These are phyloP conservation scores for Saitozyma podzolica DNA, from an alignment of 768 basidiomycete species.

Conservation along the genomic window DNA sequence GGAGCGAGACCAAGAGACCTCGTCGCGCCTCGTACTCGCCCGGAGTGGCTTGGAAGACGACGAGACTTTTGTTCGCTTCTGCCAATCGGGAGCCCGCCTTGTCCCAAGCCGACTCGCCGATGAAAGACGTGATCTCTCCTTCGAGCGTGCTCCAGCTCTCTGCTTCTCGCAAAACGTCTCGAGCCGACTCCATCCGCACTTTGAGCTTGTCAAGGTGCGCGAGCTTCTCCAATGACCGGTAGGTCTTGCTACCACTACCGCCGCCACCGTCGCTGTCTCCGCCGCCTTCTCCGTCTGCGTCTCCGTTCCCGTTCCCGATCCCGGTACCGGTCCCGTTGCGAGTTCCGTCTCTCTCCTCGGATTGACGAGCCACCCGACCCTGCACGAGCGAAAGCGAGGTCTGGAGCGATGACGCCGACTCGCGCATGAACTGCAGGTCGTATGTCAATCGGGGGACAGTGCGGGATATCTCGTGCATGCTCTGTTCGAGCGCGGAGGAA, in stretches of 20 bases:
- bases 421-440: slow-evolving; percentile 96
- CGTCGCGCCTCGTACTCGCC: slow-evolving; percentile 80
- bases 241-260: slow-evolving; percentile 13
- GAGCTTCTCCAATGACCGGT: slow-evolving; percentile 64
- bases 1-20: slow-evolving; percentile 81
- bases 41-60: slow-evolving; percentile 86
- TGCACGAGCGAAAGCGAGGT: slow-evolving; percentile 66
- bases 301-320: neutral
- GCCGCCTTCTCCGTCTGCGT: slow-evolving; percentile 45
- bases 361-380: slow-evolving; percentile 46
- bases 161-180: slow-evolving; percentile 88
- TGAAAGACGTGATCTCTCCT: slow-evolving; percentile 81
- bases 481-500: slow-evolving; percentile 76
- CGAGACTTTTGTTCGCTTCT: slow-evolving; percentile 84
- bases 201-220: slow-evolving; percentile 80
- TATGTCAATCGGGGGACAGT: slow-evolving; percentile 87
- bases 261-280: slow-evolving; percentile 28
- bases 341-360: neutral
- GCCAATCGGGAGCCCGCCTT: slow-evolving; percentile 90
- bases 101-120: slow-evolving; percentile 72
- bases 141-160: slow-evolving; percentile 97
- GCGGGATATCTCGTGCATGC: slow-evolving; percentile 89
- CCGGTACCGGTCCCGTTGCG: slow-evolving; percentile 20
- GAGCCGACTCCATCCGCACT: slow-evolving; percentile 78
- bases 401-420: slow-evolving; percentile 78